phyloP scores from a whole-genome alignment of 2,329 filamentous ascomycete genomes.

The Drechslerella dactyloides region DNA sequence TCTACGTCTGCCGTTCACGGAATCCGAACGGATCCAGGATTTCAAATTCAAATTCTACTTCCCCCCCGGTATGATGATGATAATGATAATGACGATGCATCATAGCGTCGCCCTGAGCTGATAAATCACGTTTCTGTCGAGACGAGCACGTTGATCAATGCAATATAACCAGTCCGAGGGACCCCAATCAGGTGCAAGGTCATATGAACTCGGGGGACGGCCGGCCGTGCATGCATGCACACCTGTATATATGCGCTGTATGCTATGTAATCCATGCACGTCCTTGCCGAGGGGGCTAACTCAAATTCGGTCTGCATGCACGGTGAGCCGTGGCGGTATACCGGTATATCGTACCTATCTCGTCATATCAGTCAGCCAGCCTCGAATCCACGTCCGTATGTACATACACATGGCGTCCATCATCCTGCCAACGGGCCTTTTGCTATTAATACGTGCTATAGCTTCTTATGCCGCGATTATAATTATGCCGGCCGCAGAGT shows the following conservation, averaged over 20 bases:
- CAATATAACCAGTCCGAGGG: background rate
- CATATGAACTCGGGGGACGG: conserved; percentile 3
- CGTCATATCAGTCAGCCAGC: background rate
- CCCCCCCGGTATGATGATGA: too few relatives aligned
- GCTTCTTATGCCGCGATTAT: background rate
- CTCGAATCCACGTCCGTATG: background rate
- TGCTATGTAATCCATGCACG: background rate
- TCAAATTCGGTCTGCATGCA: background rate
- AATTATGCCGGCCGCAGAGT: background rate
- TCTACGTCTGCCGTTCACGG: background rate
- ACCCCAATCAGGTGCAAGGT: background rate
- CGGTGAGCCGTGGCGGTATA: conserved; percentile 4
- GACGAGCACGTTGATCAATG: background rate
- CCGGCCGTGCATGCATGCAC: background rate
- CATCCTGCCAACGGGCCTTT: background rate
- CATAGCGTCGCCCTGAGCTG: background rate
- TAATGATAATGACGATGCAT: background rate
- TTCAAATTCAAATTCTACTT: background rate
- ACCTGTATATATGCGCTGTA: conserved; percentile 3
- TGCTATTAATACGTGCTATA: conserved; percentile 4
- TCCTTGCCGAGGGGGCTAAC: too few relatives aligned
- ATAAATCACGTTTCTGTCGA: background rate
- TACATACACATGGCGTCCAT: background rate
- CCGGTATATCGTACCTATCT: background rate
- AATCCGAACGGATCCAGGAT: background rate